Conservation (phyloP, 2,329 filamentous ascomycete species). For the Botrytis aclada region DNA sequence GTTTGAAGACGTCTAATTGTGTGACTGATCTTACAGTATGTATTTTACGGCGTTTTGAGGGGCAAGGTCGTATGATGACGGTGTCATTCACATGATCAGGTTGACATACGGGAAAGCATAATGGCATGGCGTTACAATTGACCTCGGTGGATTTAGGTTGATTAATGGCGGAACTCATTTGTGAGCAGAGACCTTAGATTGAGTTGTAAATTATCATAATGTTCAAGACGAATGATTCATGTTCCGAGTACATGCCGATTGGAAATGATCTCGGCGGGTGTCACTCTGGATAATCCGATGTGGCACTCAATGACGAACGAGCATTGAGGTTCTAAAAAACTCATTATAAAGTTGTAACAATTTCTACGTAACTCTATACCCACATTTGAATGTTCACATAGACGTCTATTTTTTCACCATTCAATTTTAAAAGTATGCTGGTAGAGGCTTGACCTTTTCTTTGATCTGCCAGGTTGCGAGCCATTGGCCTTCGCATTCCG, state of each 20-base stretch:
- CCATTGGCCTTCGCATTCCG: conserved; percentile 31
- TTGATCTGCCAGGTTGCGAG: conserved; percentile 23
- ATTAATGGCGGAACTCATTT: not conserved
- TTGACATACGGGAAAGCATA: conserved; percentile 13
- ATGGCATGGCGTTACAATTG: conserved; percentile 16
- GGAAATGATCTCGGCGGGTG: conserved; percentile 3
- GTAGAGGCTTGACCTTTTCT: conserved; percentile 7
- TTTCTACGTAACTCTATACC: not conserved
- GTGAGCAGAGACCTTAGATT: not conserved
- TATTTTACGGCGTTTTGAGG: conserved; percentile 15
- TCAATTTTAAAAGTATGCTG: conserved; percentile 8
- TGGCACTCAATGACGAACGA: conserved; percentile 16
- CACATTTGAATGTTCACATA: not conserved
- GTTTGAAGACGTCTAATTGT: conserved; percentile 69
- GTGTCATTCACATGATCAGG: conserved; percentile 1
- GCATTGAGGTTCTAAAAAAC: conserved; percentile 7
- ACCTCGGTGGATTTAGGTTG: not conserved
- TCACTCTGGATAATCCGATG: conserved; percentile 1
- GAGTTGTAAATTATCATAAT: conserved; percentile 11
- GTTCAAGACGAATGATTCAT: not conserved
- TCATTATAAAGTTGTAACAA: not conserved
- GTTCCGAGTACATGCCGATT: not conserved
- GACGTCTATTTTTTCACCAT: not conserved
- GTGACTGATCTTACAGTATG: not conserved
- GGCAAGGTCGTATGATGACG: conserved; percentile 8